Percentiles rank a stretch among this genome's conserved stretches.
phyloP scores from a whole-genome alignment of 352 stramenopile genomes.

The Aphanomyces astaci region DNA sequence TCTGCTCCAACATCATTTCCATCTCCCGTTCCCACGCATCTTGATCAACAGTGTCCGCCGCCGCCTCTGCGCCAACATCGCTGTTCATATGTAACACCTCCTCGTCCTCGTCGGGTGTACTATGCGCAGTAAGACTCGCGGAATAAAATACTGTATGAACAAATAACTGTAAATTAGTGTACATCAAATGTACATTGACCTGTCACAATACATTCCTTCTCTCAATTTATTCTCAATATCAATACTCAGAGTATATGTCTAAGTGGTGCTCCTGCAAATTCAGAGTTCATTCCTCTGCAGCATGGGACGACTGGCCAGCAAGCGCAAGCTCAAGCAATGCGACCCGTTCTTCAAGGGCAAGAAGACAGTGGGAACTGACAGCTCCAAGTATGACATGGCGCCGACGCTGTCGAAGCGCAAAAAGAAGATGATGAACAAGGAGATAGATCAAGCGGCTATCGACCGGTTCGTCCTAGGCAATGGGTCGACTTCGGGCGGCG shows the following conservation, averaged over 20 bases:
- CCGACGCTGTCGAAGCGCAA: conserved; percentile 67
- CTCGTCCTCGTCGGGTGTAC: background rate
- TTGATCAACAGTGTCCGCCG: conserved; percentile 34
- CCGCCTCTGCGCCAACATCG: conserved; percentile 30
- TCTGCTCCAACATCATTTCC: conserved; percentile 61
- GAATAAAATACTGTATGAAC: background rate
- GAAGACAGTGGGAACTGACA: conserved; percentile 55
- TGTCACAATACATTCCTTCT: too few relatives aligned
- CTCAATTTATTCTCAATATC: too few relatives aligned
- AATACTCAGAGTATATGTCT: too few relatives aligned
- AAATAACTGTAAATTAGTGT: too few relatives aligned
- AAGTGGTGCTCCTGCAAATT: too few relatives aligned
- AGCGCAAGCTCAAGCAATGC: conserved; percentile 82
- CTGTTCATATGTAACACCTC: conserved; percentile 24
- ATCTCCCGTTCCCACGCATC: conserved; percentile 72
- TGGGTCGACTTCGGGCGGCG: conserved; percentile 16
- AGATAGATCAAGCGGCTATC: conserved; percentile 47
- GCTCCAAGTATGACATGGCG: conserved; percentile 55
- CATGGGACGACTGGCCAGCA: conserved; percentile 63
- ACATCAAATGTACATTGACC: too few relatives aligned
- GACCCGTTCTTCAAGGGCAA: conserved; percentile 83
- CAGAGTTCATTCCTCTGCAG: too few relatives aligned
- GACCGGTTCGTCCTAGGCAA: conserved; percentile 52
- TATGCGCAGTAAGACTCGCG: background rate
- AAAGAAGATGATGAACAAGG: conserved; percentile 59